A percentile compares a stretch with the other conserved stretches of the same genome.
phyloP scores from a whole-genome alignment of 2,329 filamentous ascomycete species.

The Ilyonectria sp. region DNA sequence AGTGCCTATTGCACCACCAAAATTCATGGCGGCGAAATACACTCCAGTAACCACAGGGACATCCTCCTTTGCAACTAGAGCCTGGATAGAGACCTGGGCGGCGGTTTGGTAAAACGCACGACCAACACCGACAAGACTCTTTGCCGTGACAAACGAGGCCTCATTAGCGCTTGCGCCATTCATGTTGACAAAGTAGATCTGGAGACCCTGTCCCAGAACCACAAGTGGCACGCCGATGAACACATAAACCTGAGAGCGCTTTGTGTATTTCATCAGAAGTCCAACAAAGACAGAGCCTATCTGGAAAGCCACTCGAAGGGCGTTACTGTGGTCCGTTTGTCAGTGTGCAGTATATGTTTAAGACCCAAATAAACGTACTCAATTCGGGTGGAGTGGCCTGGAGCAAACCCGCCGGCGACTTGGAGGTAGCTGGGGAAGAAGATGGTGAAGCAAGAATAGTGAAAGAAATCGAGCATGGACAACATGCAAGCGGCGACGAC shows the following conservation, averaged over 20 bases:
- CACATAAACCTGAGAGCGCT: constrained; percentile 52
- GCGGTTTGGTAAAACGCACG: constrained; percentile 51
- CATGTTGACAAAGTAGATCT: constrained; percentile 50
- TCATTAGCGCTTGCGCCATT: constrained; percentile 48
- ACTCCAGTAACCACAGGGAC: constrained; percentile 55
- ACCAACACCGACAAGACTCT: constrained; percentile 53
- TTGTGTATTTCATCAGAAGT: constrained; percentile 55
- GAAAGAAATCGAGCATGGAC: constrained; percentile 55
- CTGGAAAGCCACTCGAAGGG: constrained; percentile 54
- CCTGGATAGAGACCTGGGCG: constrained; percentile 51
- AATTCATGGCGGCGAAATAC: constrained; percentile 54
- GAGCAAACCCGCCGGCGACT: constrained; percentile 54
- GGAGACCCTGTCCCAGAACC: constrained; percentile 53
- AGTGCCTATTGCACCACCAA: constrained; percentile 50
- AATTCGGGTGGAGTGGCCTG: constrained; percentile 56
- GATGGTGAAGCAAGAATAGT: constrained; percentile 57
- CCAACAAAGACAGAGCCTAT: constrained; percentile 54
- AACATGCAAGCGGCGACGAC: constrained; percentile 56
- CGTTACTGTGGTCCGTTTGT: constrained; percentile 40
- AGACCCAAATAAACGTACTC: constrained; percentile 44
- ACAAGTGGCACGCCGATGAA: constrained; percentile 50
- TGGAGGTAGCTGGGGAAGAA: constrained; percentile 60
- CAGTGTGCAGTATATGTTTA: neutral
- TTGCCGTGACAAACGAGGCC: constrained; percentile 53
- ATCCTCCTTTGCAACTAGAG: constrained; percentile 51